Conservation (phyloP, 441 rosid species). For the Brassica hybrid region DNA sequence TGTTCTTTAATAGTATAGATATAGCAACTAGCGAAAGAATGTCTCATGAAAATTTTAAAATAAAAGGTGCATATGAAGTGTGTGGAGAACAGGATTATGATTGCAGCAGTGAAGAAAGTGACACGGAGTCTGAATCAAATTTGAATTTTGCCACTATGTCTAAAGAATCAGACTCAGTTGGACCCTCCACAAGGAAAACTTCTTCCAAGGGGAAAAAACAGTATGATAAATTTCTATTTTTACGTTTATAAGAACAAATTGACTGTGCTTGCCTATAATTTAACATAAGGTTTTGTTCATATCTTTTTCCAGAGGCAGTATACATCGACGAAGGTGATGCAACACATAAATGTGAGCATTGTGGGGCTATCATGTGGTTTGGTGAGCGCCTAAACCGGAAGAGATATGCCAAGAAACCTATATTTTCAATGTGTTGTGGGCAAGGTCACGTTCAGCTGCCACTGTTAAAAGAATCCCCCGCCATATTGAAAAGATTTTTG, state of each 20-base stretch:
- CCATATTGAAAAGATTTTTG: background rate
- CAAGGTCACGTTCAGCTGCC: background rate
- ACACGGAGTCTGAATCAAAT: background rate
- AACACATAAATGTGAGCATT: background rate
- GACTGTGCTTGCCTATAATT: background rate
- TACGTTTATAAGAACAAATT: too few relatives aligned
- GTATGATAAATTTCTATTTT: background rate
- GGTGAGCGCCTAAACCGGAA: background rate
- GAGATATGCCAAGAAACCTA: background rate
- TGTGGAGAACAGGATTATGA: background rate
- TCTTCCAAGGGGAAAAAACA: background rate
- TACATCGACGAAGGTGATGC: constrained; percentile 4
- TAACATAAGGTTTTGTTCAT: background rate
- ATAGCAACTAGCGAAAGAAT: too few relatives aligned
- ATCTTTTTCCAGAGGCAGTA: background rate
- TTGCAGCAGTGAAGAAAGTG: constrained; percentile 3
- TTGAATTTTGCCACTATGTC: background rate
- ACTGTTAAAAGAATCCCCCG: background rate
- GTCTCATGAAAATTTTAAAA: too few relatives aligned
- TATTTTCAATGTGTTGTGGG: background rate
- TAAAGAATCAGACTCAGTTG: background rate
- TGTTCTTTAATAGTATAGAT: too few relatives aligned
- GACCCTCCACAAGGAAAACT: background rate
- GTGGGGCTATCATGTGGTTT: background rate
- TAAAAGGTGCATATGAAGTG: background rate